Percentiles rank a stretch among this genome's conserved stretches.
phyloP scores from a whole-genome alignment of 192 early-diverging fungal species.

The Glomus cerebriforme region DNA sequence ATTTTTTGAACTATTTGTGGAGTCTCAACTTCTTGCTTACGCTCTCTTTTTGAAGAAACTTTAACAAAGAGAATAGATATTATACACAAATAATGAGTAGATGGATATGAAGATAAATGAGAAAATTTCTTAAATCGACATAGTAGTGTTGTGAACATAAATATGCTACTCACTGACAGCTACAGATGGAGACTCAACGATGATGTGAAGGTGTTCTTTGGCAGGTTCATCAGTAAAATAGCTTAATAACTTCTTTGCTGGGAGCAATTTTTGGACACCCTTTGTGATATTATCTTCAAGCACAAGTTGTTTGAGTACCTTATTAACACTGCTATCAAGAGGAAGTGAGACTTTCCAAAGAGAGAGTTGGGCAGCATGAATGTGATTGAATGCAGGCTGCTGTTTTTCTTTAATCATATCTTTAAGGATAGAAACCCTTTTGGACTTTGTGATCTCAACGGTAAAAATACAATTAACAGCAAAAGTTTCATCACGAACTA shows the following conservation, averaged over 20 bases:
- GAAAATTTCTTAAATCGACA: neutral
- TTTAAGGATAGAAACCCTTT: no score
- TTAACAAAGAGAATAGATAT: neutral
- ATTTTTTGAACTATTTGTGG: conserved; percentile 18
- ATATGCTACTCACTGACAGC: neutral
- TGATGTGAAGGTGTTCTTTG: no score
- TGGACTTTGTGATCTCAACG: no score
- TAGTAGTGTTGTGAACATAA: neutral
- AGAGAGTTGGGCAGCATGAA: no score
- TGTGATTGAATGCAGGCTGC: no score
- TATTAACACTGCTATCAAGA: neutral
- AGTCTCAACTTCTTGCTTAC: conserved; percentile 22
- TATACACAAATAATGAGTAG: neutral
- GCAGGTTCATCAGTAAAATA: no score
- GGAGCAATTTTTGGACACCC: neutral
- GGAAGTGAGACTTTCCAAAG: neutral
- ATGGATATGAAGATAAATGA: neutral
- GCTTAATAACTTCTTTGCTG: no score
- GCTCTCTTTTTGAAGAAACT: conserved; percentile 17
- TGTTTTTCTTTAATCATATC: no score
- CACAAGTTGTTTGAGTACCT: neutral
- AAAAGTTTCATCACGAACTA: no score
- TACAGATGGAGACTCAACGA: no score
- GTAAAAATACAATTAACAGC: no score
- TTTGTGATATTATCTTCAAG: conserved; percentile 14